Evolutionary conservation across 192 early-diverging fungal species (phyloP).

Genomic region (Glomus cerebriforme): DNA sequence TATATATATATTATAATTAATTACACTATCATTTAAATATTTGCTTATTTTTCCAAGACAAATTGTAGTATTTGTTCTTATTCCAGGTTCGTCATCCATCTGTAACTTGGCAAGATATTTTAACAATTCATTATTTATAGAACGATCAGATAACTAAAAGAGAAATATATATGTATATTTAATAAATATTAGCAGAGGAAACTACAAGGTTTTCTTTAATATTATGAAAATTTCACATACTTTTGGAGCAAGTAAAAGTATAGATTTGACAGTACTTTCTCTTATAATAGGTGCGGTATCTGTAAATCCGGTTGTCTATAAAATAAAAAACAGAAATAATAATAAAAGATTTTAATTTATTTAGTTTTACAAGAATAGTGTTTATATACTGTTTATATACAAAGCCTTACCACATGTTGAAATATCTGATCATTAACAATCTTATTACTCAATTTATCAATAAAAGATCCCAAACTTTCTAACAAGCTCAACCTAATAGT

Average conservation of each 20-base stretch:
- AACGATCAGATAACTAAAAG: slow-evolving; percentile 67
- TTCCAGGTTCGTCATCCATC: slow-evolving; percentile 90
- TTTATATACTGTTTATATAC: no score
- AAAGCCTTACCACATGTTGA: slow-evolving; percentile 69
- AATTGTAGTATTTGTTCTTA: slow-evolving; percentile 94
- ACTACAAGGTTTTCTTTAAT: background rate
- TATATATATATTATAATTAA: no score
- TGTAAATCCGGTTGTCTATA: slow-evolving; percentile 78
- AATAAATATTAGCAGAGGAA: background rate
- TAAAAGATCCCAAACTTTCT: slow-evolving; percentile 76
- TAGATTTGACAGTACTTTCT: slow-evolving; percentile 87
- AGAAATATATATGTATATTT: background rate
- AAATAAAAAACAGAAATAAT: background rate
- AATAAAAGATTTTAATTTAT: slow-evolving; percentile 1
- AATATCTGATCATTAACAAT: slow-evolving; percentile 82
- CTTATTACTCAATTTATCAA: slow-evolving; percentile 68
- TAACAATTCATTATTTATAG: slow-evolving; percentile 84
- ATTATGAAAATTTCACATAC: slow-evolving; percentile 37
- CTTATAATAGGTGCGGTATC: slow-evolving; percentile 89
- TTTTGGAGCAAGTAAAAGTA: slow-evolving; percentile 73
- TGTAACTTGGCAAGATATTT: slow-evolving; percentile 88
- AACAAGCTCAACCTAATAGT: slow-evolving; percentile 81
- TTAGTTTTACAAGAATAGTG: no score
- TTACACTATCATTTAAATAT: slow-evolving; percentile 70
- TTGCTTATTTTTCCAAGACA: slow-evolving; percentile 92